phyloP scores from a whole-genome alignment of 2,329 filamentous ascomycete genomes.

The Penicillium brasilianum region DNA sequence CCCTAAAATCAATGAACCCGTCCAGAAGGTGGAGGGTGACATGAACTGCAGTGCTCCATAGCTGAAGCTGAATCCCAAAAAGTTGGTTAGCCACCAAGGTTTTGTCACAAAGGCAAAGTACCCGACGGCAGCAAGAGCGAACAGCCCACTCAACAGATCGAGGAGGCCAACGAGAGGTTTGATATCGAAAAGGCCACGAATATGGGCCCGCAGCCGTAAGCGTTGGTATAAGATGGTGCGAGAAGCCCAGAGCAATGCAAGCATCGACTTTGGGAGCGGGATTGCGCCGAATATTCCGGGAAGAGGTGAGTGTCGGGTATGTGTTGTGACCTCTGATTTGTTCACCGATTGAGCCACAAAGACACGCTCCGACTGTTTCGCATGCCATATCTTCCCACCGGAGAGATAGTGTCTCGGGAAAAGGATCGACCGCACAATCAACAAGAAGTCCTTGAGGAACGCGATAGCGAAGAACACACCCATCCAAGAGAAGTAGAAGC shows the following conservation, averaged over 20 bases:
- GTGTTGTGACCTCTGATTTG: conserved; percentile 16
- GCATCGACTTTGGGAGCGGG: conserved; percentile 47
- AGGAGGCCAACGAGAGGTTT: conserved; percentile 52
- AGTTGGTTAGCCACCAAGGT: conserved; percentile 77
- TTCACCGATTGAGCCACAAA: conserved; percentile 32
- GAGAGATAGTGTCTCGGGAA: conserved; percentile 74
- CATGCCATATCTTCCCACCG: conserved; percentile 56
- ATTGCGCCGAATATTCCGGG: conserved; percentile 56
- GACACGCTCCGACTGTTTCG: conserved; percentile 37
- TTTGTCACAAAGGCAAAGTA: conserved; percentile 69
- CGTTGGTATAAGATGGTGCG: conserved; percentile 57
- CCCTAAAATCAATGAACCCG: conserved; percentile 75
- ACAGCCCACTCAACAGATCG: conserved; percentile 59
- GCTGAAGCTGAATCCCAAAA: conserved; percentile 84
- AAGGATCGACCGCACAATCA: conserved; percentile 67
- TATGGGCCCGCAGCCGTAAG: conserved; percentile 56
- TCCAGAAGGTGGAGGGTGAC: conserved; percentile 86
- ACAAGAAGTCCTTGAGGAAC: conserved; percentile 73
- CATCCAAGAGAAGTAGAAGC: conserved; percentile 80
- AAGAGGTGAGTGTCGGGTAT: conserved; percentile 53
- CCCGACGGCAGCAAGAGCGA: conserved; percentile 60
- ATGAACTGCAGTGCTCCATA: conserved; percentile 82
- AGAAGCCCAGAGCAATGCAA: conserved; percentile 54
- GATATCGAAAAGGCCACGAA: conserved; percentile 58
- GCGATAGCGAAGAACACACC: conserved; percentile 77